Evolutionary conservation across 2,329 filamentous ascomycete genomes (phyloP), one percentile per base, ranked within the genome.

Genomic region (Fusarium heterosporum): DNA sequence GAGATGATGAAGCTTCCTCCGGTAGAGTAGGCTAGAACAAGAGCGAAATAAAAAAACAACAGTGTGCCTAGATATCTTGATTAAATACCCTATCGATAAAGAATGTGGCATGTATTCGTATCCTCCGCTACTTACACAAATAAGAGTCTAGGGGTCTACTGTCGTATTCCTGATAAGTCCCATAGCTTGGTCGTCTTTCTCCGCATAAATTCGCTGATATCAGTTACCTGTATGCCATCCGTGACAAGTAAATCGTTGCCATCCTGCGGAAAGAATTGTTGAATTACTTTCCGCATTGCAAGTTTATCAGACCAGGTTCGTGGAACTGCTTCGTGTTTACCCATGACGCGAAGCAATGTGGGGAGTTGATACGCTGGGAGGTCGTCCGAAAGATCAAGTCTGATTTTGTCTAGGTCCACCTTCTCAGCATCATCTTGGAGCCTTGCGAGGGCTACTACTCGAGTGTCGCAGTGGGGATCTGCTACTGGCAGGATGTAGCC

Each of bases 1-100:
- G 94, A 97, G 79, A 84, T 99, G 51, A 8, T 52, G 29, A 19
- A 52, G n/a, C 49, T 52, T 39, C 47, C 47, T 12, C 34, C 10
- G 12, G 34, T 13, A 14, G 4, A 8, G 29, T 49, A 10, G 19
- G 12, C 19, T 12, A 12, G 8, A 19, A 3, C 6, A 6, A 14
- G 13, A 22, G 8, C 2, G 8, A 8, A 14, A 16, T 34, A 7
- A 2, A 14, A 14, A 13, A 8, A 16, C 6, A 5, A 6, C 14
- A 34, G 4, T 16, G 32, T 34, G 32, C 14, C 32, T 34, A 16
- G 12, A 16, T 34, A 14, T 8, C 8, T 8, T 16, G 8, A 14
- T 34, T 8, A n/a, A 16, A 8, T 34, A 34, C 8, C 8, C 3
- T 29, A 29, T 16, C 32, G 16, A 34, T 34, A 34, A 6, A 34